Base-by-base conservation (phyloP, 225 moss, liverwort and hornwort genomes). In the Thuidium tamariscinum region DNA sequence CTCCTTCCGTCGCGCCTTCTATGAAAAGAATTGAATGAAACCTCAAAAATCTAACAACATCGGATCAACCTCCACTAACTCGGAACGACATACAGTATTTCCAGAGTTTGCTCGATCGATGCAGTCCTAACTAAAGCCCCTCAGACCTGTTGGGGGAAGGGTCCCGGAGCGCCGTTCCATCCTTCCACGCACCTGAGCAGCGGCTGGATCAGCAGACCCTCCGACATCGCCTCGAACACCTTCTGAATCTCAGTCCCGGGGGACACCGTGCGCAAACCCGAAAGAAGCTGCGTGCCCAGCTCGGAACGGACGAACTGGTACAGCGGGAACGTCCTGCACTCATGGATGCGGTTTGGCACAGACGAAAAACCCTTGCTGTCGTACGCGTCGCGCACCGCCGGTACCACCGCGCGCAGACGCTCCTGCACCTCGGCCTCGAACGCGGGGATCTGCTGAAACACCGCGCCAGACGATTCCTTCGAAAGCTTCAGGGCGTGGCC, bases 231-330 rank as follows among this genome's bases (percentile, higher is more conserved):
- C 48, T 76, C 76, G 76, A 84, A 84, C 16, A 84, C 76, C 76
- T 84, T 84, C 84, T 84, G 63, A 19, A 84, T 84, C 84, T 84
- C 84, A 10, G 76, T 84, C 16, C 84, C 84, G 16, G 84, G 84
- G 3, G 84, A 84, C 5, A 84, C 76, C 51, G 76, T 75, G 41
- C 76, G 63, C 84, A 84, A 5, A 0, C 84, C 84, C 1, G 84
- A 84, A 9, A 84, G 23, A 30, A 84, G 14, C 61, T 84, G 84
- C 52, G 76, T 84, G 13, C 84, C 76, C 41, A 84, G 54, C 65
- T 84, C 84, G 65, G 37, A 4, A 2, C 84, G 37, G 7, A 84
- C 84, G 64, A 84, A 76, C 65, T 76, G 46, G 30, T 84, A 84
- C 23, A 84, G 30, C 16, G 84, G 84, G 5, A 64, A 84, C 5